Evolutionary conservation across 108 stramenopile species (phyloP), one percentile per base, ranked within the genome.

Genomic region (Cyclotella sp.): DNA sequence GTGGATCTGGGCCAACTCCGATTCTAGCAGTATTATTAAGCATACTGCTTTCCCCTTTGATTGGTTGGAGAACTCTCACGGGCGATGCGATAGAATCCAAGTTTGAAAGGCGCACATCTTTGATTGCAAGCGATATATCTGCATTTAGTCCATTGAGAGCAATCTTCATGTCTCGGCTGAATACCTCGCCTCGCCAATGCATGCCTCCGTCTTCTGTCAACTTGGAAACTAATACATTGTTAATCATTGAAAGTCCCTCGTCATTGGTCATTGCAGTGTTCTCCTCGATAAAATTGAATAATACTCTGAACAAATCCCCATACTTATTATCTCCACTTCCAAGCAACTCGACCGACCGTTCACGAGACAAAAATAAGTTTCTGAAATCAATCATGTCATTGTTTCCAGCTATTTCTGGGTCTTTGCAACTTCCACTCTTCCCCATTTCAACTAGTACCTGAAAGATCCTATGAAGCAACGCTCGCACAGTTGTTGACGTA

Each of bases 91-190:
- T 39, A 21, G 85, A 87, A 49, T 94, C 86, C 0, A 94, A 46
- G 54, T 91, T 87, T 12, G 84, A 75, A 1, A 94, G 54, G 22
- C 66, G 62, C 21, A 87, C 77, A 70, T 94, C 86, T 24, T 49
- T 83, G 8, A 82, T 78, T 29, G 81, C 66, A n/a, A 94, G 29
- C 49, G 73, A 65, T 27, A 91, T 77, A 18, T 43, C 77, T 41
- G 91, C 89, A n/a, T 89, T 77, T 0, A 94, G 76, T 14, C 88
- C 91, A 59, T 89, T 87, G 18, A 89, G 68, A 16, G 76, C 58
- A 26, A 94, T 62, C 8, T 84, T 63, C 9, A 75, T 54, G 22
- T 83, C 86, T 63, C 69, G 67, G 43, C 24, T 62, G 43, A 76
- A 85, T 0, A 85, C 16, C 3, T 72, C 49, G 26, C 73, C 81